These are phyloP conservation scores for Guadua angustifolia DNA, from an alignment of 176 grass and related monocot genomes.

Conservation along the genomic window DNA sequence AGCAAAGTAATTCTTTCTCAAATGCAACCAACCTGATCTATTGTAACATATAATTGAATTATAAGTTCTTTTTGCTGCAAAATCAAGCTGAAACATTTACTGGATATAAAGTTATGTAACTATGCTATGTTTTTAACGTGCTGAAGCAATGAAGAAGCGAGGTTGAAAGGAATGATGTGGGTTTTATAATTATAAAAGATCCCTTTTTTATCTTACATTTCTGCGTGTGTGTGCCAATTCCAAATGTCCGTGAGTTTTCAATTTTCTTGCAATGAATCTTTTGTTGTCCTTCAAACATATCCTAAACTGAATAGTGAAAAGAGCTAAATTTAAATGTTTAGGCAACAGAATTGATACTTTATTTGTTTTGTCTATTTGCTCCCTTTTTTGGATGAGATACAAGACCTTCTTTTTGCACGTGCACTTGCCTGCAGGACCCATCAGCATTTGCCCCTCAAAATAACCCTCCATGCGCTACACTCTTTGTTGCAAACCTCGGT, in stretches of 20 bases:
- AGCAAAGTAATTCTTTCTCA: not conserved
- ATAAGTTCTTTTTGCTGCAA: not conserved
- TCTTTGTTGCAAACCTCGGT: constrained; percentile 92
- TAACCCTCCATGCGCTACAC: constrained; percentile 84
- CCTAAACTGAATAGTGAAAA: not conserved
- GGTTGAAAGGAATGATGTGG: not conserved
- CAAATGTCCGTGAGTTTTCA: not conserved
- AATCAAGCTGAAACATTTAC: not conserved
- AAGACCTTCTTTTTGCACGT: not conserved
- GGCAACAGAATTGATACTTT: not conserved
- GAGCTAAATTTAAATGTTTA: not conserved
- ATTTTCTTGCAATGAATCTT: not conserved
- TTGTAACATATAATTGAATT: not conserved
- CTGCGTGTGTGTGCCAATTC: not conserved
- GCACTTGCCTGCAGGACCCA: constrained; percentile 51
- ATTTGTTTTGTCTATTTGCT: not conserved
- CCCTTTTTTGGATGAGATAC: not conserved
- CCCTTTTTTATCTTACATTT: not conserved
- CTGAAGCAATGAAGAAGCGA: not conserved
- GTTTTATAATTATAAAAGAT: not conserved
- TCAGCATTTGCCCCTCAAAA: constrained; percentile 63
- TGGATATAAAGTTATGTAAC: not conserved
- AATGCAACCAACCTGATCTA: not conserved
- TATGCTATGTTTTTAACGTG: not conserved
- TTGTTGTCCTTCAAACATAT: not conserved